phyloP scores from a whole-genome alignment of 106 monocot species.

The Allium sativum region DNA sequence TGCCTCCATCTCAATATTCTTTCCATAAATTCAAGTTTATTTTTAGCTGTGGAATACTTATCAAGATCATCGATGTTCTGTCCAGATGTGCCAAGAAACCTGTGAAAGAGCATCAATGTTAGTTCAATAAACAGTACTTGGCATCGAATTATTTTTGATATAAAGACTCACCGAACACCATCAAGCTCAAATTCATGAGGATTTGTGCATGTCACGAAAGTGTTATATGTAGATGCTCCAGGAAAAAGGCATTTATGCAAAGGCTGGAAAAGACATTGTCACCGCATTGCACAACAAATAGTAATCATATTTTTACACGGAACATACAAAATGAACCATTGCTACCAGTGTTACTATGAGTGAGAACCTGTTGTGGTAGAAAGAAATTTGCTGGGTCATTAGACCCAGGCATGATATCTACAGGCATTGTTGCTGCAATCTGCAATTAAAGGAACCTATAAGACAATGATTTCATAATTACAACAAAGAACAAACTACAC shows the following conservation, averaged over 20 bases:
- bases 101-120: constrained; percentile 11
- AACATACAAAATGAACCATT: background rate
- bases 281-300: constrained; percentile 4
- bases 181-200: constrained; percentile 96
- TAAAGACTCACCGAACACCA: constrained; percentile 38
- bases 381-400: constrained; percentile 90
- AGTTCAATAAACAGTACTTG: background rate
- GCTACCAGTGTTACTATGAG: background rate
- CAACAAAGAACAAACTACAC: background rate
- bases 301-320: background rate
- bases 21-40: constrained; percentile 82
- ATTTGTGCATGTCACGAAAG: constrained; percentile 85
- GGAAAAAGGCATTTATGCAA: constrained; percentile 88
- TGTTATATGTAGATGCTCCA: constrained; percentile 85
- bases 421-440: constrained; percentile 84
- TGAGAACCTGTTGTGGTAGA: constrained; percentile 86
- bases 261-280: constrained; percentile 37
- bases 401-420: constrained; percentile 94
- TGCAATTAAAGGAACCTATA: constrained; percentile 19
- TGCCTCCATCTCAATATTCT: constrained; percentile 97
- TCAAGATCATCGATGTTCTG: constrained; percentile 93
- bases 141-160: background rate
- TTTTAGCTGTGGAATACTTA: constrained; percentile 79
- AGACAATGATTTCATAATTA: background rate
- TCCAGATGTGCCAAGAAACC: constrained; percentile 96